Evolutionary conservation across 805 yeast species (phyloP).

Genomic region (Scheffersomyces lignosus): DNA sequence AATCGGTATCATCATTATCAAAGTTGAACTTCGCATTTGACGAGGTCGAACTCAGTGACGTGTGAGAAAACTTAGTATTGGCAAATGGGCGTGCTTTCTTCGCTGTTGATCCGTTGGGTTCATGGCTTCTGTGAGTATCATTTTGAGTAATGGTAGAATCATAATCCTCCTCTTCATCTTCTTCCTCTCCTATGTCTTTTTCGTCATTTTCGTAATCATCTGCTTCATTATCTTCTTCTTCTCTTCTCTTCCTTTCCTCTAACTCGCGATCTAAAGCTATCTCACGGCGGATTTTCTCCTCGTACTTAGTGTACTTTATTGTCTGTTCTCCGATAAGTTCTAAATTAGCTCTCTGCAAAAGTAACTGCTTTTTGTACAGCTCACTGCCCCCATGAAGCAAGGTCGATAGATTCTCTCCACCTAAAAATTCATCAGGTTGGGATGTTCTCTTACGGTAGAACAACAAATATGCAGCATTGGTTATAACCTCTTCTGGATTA

Average conservation of each 20-base stretch:
- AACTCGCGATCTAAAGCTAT: constrained; percentile 3
- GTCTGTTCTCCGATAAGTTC: constrained; percentile 17
- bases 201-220: constrained; percentile 5
- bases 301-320: constrained; percentile 6
- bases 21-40: constrained; percentile 10
- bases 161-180: constrained; percentile 4
- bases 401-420: constrained; percentile 46
- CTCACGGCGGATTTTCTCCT: constrained; percentile 3
- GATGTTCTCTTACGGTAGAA: constrained; percentile 69
- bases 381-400: constrained; percentile 44
- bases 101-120: not conserved
- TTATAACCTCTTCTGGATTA: constrained; percentile 59
- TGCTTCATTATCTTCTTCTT: not conserved
- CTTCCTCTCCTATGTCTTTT: constrained; percentile 1
- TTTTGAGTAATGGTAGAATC: too few relatives aligned
- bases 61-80: constrained; percentile 1
- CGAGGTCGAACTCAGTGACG: not conserved
- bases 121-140: too few relatives aligned
- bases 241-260: constrained; percentile 1
- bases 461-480: constrained; percentile 82
- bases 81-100: constrained; percentile 6
- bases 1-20: constrained; percentile 12
- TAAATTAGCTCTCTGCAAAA: constrained; percentile 10
- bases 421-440: constrained; percentile 30
- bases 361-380: constrained; percentile 14